Conservation (phyloP, 1,284 basidiomycete species). For the Pseudomicrostroma phylloplanum region DNA sequence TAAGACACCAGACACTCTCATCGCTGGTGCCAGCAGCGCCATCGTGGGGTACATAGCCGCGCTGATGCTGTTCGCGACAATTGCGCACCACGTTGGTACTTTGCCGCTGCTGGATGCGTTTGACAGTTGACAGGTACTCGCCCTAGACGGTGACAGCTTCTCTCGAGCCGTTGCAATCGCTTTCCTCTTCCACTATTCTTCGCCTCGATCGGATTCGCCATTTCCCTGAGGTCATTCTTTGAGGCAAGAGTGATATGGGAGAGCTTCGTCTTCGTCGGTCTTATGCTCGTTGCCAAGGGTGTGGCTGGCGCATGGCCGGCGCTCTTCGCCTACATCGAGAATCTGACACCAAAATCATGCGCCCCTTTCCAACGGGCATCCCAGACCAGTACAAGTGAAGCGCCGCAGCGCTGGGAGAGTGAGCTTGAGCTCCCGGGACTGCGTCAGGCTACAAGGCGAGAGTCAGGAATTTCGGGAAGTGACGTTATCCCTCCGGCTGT, state of each 20-base stretch:
- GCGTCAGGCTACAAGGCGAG: too few relatives aligned
- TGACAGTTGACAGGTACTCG: conserved; percentile 15
- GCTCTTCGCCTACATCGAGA: conserved; percentile 27
- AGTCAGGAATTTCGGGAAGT: neutral
- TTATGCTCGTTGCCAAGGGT: conserved; percentile 57
- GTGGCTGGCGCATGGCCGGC: conserved; percentile 52
- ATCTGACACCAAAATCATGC: too few relatives aligned
- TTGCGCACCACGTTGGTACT: conserved; percentile 49
- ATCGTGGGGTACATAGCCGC: too few relatives aligned
- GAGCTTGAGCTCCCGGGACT: neutral
- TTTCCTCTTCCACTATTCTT: conserved; percentile 59
- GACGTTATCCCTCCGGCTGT: neutral
- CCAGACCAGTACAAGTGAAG: too few relatives aligned
- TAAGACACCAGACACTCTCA: too few relatives aligned
- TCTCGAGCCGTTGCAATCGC: conserved; percentile 18
- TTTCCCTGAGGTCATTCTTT: conserved; percentile 58
- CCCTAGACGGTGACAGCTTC: neutral
- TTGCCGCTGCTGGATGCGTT: conserved; percentile 55
- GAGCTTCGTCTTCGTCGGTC: conserved; percentile 55
- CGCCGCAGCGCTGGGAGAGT: neutral
- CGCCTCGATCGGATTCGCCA: conserved; percentile 58
- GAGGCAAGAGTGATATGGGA: conserved; percentile 56
- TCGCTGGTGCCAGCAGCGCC: too few relatives aligned
- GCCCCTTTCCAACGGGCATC: too few relatives aligned
- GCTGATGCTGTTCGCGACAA: conserved; percentile 4